A percentile compares a stretch with the other conserved stretches of the same genome.
Conservation (phyloP, 2,329 filamentous ascomycete genomes). For the Helicocarpus griseus region DNA sequence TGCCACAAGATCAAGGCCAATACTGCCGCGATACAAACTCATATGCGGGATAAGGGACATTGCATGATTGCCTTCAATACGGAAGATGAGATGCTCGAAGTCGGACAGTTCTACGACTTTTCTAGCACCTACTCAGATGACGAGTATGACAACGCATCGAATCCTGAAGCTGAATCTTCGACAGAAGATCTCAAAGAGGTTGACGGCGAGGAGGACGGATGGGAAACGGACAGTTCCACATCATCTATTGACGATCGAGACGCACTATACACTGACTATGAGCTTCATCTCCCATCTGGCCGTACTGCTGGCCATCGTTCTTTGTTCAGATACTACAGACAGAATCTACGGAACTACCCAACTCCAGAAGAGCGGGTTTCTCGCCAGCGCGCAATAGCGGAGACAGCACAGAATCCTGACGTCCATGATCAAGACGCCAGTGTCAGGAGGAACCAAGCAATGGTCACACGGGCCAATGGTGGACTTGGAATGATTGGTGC, state of each 20-base stretch:
- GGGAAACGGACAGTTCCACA: constrained; percentile 90
- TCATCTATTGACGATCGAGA: constrained; percentile 83
- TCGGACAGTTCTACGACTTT: constrained; percentile 97
- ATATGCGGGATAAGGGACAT: constrained; percentile 95
- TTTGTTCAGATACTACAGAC: constrained; percentile 76
- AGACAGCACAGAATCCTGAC: constrained; percentile 39
- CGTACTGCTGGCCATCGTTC: constrained; percentile 84
- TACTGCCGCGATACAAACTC: constrained; percentile 74
- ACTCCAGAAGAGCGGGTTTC: constrained; percentile 65
- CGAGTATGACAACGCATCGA: constrained; percentile 45
- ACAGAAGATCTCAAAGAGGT: constrained; percentile 34
- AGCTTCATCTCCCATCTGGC: constrained; percentile 85
- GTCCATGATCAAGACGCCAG: constrained; percentile 28
- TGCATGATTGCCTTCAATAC: constrained; percentile 91
- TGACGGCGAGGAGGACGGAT: constrained; percentile 52
- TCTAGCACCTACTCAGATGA: constrained; percentile 85
- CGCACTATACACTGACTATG: constrained; percentile 74
- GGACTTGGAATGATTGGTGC: constrained; percentile 68
- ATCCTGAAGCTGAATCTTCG: constrained; percentile 46
- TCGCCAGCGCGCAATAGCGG: constrained; percentile 49
- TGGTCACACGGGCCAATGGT: constrained; percentile 61
- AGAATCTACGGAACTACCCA: constrained; percentile 82
- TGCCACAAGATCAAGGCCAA: constrained; percentile 77
- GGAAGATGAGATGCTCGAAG: constrained; percentile 82
- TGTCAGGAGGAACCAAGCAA: constrained; percentile 37